phyloP scores from a whole-genome alignment of 805 yeast species.

The Saccharomycopsis babjevae region DNA sequence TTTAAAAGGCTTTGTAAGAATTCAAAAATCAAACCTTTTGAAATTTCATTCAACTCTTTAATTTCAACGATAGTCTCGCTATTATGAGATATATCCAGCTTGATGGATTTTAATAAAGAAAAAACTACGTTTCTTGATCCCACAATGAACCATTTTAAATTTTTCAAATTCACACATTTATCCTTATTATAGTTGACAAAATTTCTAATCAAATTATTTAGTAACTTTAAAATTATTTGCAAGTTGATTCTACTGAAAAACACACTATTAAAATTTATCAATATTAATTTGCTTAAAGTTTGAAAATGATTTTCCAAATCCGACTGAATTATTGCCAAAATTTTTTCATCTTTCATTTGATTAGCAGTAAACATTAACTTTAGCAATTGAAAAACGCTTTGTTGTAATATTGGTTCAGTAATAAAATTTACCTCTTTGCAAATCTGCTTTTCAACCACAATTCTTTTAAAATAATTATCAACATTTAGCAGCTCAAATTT shows the following conservation, averaged over 20 bases:
- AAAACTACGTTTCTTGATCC: background rate
- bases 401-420: slow-evolving; percentile 16
- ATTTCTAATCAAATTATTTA: slow-evolving; percentile 11
- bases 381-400: slow-evolving; percentile 15
- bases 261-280: slow-evolving; percentile 13
- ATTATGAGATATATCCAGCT: background rate
- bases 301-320: slow-evolving; percentile 4
- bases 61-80: slow-evolving; percentile 2
- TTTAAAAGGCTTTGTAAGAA: slow-evolving; percentile 6
- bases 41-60: slow-evolving; percentile 6
- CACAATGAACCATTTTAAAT: slow-evolving; percentile 4
- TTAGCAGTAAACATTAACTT: slow-evolving; percentile 7
- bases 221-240: slow-evolving; percentile 8
- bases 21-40: background rate
- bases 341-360: background rate
- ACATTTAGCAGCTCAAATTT: background rate
- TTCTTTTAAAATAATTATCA: background rate
- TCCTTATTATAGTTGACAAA: slow-evolving; percentile 3
- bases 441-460: background rate
- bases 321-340: background rate
- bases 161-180: background rate
- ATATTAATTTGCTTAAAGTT: slow-evolving; percentile 3
- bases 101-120: background rate
- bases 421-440: slow-evolving; percentile 7
- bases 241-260: slow-evolving; percentile 14